phyloP scores from a whole-genome alignment of 2,329 filamentous ascomycete genomes.

The Thelonectria blattea region DNA sequence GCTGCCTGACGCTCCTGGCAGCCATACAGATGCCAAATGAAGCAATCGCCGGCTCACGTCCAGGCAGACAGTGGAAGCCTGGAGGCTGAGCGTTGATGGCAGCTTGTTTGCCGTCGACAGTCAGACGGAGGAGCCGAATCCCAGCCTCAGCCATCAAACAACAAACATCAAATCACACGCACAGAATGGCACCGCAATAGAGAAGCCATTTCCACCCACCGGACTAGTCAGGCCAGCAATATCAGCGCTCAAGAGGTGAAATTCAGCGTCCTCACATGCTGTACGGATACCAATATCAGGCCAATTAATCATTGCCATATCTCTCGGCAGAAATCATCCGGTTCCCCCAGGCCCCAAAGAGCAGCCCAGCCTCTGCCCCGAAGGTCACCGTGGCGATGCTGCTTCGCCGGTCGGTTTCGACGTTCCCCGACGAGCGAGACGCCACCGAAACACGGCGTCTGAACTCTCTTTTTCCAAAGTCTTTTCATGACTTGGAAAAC shows the following conservation, averaged over 20 bases:
- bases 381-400: neutral
- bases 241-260: no score
- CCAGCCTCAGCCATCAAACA: neutral
- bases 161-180: neutral
- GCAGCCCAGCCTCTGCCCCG: neutral
- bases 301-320: neutral
- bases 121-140: neutral
- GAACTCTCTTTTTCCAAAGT: neutral
- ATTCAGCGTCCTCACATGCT: no score
- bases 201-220: neutral
- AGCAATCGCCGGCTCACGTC: neutral
- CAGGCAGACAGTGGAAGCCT: neutral
- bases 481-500: neutral
- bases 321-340: neutral
- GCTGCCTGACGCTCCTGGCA: neutral
- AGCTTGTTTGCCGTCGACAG: neutral
- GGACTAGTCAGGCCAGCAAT: no score
- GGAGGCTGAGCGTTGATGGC: neutral
- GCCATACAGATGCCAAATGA: no score
- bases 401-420: neutral
- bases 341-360: neutral
- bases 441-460: conserved; percentile 8
- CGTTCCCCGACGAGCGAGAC: conserved; percentile 1
- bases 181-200: neutral
- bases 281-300: neutral